Evolutionary conservation across 108 stramenopile species (phyloP), one percentile per base, ranked within the genome.

Genomic region (Nitzschia sp.): DNA sequence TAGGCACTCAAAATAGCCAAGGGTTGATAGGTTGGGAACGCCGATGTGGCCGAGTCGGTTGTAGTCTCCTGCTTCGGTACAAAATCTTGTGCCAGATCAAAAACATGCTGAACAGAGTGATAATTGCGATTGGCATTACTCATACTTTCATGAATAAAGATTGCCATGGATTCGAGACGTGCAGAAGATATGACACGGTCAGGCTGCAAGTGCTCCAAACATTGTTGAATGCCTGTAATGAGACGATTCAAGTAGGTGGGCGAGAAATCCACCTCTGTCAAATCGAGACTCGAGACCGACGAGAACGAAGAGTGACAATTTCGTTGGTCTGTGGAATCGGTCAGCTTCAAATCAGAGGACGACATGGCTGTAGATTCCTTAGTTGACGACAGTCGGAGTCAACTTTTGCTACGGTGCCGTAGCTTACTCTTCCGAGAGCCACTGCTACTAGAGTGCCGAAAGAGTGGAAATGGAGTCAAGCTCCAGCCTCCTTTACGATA

Each of bases 141-240:
- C 84, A 85, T 85, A 67, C 69, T 67, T 65, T 85, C 84, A 40
- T 85, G 65, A 57, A 85, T 85, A n/a, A 85, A 63, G 54, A 69
- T 56, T 10, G 77, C 55, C 73, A 78, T 82, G 29, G 17, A 7
- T 51, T 85, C 84, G 20, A 85, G 41, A 34, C 74, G 58, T 7
- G 44, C 3, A 8, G 48, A 0, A 1, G 75, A 53, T 10, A 71
- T 10, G 29, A 34, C 1, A 19, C 55, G 20, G 0, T 48, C 46
- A 14, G 65, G 71, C 21, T 70, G 57, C 50, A 84, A 53, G 19
- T 61, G 10, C n/a, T 57, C 19, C 3, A 84, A 64, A 34, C 56
- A 57, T 10, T 64, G 48, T 41, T 79, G 41, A 72, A 83, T 67
- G 7, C 59, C 53, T 19, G 71, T 8, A 17, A 83, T 63, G 12